These are phyloP conservation scores for Rachicladosporium sp. DNA, from an alignment of 2,329 filamentous ascomycete species.

Conservation along the genomic window DNA sequence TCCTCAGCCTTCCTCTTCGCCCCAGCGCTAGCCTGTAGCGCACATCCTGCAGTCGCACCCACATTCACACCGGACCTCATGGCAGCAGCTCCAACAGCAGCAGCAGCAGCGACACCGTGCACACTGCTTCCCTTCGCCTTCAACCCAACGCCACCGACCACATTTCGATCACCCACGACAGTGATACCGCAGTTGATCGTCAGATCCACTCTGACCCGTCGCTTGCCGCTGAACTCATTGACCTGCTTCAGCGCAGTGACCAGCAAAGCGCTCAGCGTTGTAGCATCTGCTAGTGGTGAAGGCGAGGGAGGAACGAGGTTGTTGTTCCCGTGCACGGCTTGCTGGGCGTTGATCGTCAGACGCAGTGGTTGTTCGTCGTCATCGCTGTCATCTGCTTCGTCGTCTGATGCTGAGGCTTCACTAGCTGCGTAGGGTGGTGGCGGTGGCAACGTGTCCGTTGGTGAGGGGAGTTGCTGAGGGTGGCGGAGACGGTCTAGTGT, in stretches of 20 bases:
- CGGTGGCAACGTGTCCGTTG: constrained; percentile 7
- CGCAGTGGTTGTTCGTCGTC: constrained; percentile 25
- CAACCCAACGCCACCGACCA: constrained; percentile 18
- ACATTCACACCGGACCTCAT: no score
- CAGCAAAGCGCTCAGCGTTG: constrained; percentile 33
- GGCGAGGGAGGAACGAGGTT: constrained; percentile 37
- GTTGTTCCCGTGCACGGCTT: constrained; percentile 35
- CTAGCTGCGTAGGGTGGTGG: constrained; percentile 17
- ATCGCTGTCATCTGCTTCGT: constrained; percentile 11
- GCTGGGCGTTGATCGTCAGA: constrained; percentile 37
- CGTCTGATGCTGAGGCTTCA: constrained; percentile 13
- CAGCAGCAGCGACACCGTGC: constrained; percentile 1
- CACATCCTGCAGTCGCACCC: not conserved
- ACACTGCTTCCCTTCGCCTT: constrained; percentile 11
- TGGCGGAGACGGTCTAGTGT: constrained; percentile 8
- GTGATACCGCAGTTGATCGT: constrained; percentile 25
- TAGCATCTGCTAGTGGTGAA: constrained; percentile 25
- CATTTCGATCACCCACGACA: constrained; percentile 20
- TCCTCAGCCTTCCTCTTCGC: constrained; percentile 22
- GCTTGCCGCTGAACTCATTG: constrained; percentile 32
- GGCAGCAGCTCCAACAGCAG: not conserved
- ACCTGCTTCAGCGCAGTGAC: constrained; percentile 32
- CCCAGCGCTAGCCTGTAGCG: constrained; percentile 10
- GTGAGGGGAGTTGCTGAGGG: constrained; percentile 4
- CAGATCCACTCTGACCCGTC: constrained; percentile 36